phyloP scores from a whole-genome alignment of 2,329 filamentous ascomycete genomes.

The Pyricularia grisea region DNA sequence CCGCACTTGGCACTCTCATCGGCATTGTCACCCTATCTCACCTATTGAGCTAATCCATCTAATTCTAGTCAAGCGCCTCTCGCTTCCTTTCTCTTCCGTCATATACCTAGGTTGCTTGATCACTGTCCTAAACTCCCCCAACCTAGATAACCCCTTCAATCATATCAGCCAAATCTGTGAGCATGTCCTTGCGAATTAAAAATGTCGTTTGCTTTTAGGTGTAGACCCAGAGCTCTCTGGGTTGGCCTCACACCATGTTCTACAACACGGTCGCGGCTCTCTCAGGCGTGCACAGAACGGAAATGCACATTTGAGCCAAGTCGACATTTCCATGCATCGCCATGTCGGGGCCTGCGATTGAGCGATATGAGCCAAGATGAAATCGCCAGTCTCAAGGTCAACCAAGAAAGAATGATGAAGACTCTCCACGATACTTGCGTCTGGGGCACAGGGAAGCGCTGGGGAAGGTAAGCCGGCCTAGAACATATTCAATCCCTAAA shows the following conservation, averaged over 20 bases:
- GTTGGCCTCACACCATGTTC: not conserved
- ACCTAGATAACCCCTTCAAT: not conserved
- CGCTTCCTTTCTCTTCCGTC: not conserved
- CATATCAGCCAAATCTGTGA: not conserved
- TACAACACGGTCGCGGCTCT: not conserved
- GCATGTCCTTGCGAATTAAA: not conserved
- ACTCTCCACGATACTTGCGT: constrained; percentile 10
- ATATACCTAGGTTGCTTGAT: not conserved
- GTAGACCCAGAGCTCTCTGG: not conserved
- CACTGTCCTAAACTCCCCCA: not conserved
- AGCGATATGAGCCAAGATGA: constrained; percentile 2
- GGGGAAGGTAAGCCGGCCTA: constrained; percentile 45
- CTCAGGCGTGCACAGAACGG: not conserved
- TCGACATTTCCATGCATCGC: not conserved
- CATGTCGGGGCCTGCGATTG: not conserved
- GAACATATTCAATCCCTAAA: constrained; percentile 7
- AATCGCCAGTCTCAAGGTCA: constrained; percentile 6
- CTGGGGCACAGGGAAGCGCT: constrained; percentile 40
- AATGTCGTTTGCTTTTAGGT: not conserved
- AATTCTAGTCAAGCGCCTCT: not conserved
- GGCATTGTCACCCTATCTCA: not conserved
- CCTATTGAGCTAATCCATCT: not conserved
- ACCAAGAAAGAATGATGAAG: constrained; percentile 8
- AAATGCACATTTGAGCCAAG: not conserved
- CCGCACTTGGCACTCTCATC: not conserved